Evolutionary conservation across 495 filamentous ascomycete genomes (phyloP), one percentile per base, ranked within the genome.

Genomic region (Hypoxylon perforatum): DNA sequence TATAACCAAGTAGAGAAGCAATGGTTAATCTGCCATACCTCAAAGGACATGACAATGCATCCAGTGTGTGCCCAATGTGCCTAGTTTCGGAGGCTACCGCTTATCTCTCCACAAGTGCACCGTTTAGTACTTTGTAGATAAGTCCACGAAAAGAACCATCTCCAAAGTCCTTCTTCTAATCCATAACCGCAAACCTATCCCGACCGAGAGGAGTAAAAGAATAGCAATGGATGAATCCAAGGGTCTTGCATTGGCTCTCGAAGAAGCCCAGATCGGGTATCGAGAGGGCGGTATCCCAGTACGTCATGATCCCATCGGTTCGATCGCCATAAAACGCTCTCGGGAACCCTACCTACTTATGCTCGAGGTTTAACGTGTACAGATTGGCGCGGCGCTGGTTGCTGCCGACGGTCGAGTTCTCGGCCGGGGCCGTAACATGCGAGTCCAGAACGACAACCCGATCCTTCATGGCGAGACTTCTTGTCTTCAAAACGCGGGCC

Each of bases 401-500:
- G 84, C 86, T 42, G 84, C 82, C 38, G 86, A 90, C 52, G 92
- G 92, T 28, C 85, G 82, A 57, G 87, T 94, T 38, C 82, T 95
- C 1, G 91, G 91, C n/a, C 85, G 86, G 33, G 92, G 92, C 7
- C 92, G 91, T 71, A 95, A 95, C 68, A 89, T 92, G 89, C 80
- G 92, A 35, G 83, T 92, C 41, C 92, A 96, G 74, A 91, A 90
- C 35, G 85, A 84, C 15, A 91, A 89, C 58, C 81, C 91, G 12
- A 92, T 90, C 28, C 83, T 92, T 56, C 91, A 94, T 81, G 91
- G 87, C 48, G 92, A 96, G 73, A 94, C 92, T 49, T 87, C 92
- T 10, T 87, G 90, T 9, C 82, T 96, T 39, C 90, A 93, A 59
- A 90, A 90, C 75, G 88, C 91, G 0, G 92, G 92, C 38, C 88